Base-by-base conservation (phyloP, 176 grass and related monocot species). In the Bolboschoenus planiculmis region DNA sequence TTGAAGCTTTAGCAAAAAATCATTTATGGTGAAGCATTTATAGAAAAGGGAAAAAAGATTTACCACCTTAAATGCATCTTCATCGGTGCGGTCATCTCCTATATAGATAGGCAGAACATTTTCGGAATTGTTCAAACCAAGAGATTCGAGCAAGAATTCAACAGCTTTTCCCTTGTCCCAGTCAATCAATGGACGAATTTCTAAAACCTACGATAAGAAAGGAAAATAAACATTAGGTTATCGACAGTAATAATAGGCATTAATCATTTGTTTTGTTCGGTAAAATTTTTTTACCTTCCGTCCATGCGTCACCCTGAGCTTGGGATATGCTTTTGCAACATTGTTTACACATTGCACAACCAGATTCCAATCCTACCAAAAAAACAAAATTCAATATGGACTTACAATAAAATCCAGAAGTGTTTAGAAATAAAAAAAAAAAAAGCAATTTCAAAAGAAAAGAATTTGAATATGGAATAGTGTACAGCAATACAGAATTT, bases 111-210 rank as follows among this genome's bases (percentile, higher is more conserved):
- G 87, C 51, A 99, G 81, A 72, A 93, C 89, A 78, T 89, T 78
- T 56, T 89, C 86, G 14, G 81, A 44, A 55, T 93, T 86, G 30
- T 58, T 75, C 46, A 95, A 56, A 8, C 71, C 87, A 4, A 99
- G 92, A 1, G 93, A 99, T 26, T 93, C 83, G 9, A 99, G 92
- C 39, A 99, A 85, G 34, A 95, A 99, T 68, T 95, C 87, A 29
- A 99, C 92, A 43, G 96, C 96, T 78, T 95, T 95, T 44, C 96
- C 96, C 42, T 99, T 99, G 89, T 99, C 84, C 96, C 96, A 99
- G 40, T 99, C 86, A 34, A 99, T 93, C 87, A 93, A 74, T 1
- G 92, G 96, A 79, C 96, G 96, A 81, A 99, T 73, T 82, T 99
- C 92, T 93, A 99, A 95, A 93, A 99, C 96, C 94, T 97, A 74